Conservation (phyloP, 1,284 basidiomycete species). For the Ceratobasidium papillatum region DNA sequence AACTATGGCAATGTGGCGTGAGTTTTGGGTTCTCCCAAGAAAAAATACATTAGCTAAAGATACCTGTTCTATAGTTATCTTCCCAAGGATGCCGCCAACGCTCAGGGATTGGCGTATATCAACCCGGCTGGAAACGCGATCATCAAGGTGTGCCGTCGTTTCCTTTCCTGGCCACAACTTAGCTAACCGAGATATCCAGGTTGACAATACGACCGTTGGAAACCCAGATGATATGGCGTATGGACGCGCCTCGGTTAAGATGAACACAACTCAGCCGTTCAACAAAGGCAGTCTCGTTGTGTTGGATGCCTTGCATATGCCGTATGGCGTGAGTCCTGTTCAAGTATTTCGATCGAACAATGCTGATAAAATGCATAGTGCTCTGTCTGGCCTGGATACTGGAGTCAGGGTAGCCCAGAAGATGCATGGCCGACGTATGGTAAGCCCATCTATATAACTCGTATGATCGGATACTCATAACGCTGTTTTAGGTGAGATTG, state of each 20-base stretch:
- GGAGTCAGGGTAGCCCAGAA: slow-evolving; percentile 43
- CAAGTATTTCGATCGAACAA: background rate
- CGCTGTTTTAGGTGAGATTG: slow-evolving; percentile 45
- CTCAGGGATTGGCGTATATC: slow-evolving; percentile 36
- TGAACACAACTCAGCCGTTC: slow-evolving; percentile 39
- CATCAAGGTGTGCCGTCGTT: slow-evolving; percentile 23
- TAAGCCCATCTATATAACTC: background rate
- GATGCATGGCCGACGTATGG: slow-evolving; percentile 46
- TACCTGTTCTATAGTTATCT: slow-evolving; percentile 22
- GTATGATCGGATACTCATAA: background rate
- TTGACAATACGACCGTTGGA: slow-evolving; percentile 42
- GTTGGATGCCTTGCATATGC: slow-evolving; percentile 41
- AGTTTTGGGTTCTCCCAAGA: background rate
- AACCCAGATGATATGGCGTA: slow-evolving; percentile 27
- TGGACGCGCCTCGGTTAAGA: slow-evolving; percentile 39
- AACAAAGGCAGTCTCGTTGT: slow-evolving; percentile 34
- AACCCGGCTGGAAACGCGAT: slow-evolving; percentile 41
- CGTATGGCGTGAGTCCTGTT: slow-evolving; percentile 38
- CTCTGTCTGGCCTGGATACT: slow-evolving; percentile 46
- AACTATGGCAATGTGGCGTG: slow-evolving; percentile 44
- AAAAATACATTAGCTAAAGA: background rate
- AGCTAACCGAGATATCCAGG: background rate
- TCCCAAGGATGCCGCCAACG: slow-evolving; percentile 30
- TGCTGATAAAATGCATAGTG: slow-evolving; percentile 17
- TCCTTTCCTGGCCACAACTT: background rate